Evolutionary conservation across 2,329 filamentous ascomycete genomes (phyloP).

Genomic region (Aspergillus neoniger): DNA sequence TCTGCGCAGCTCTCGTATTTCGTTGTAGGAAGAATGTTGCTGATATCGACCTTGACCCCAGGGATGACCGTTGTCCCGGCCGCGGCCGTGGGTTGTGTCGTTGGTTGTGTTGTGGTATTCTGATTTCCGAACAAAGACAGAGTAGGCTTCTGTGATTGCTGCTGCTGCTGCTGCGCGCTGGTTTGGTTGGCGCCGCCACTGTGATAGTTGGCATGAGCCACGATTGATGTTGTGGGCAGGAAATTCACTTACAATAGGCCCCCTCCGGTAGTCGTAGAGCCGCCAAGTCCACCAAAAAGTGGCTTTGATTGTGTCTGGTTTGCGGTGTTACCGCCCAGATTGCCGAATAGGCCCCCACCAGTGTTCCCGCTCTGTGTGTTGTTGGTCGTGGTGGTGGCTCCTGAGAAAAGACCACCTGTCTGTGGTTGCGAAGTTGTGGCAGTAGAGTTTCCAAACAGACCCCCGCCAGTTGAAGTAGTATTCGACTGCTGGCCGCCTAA

Average conservation of each 20-base stretch:
- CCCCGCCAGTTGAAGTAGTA: slow-evolving; percentile 27
- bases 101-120: slow-evolving; percentile 31
- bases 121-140: slow-evolving; percentile 43
- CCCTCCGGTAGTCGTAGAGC: slow-evolving; percentile 29
- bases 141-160: slow-evolving; percentile 53
- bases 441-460: slow-evolving; percentile 32
- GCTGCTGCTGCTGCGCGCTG: slow-evolving; percentile 39
- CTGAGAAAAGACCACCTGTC: slow-evolving; percentile 28
- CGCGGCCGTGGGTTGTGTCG: slow-evolving; percentile 37
- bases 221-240: background rate
- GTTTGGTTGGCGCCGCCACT: slow-evolving; percentile 28
- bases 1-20: slow-evolving; percentile 89
- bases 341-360: slow-evolving; percentile 38
- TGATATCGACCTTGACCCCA: slow-evolving; percentile 75
- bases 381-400: slow-evolving; percentile 21
- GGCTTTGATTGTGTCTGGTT: slow-evolving; percentile 40
- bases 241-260: slow-evolving; percentile 38
- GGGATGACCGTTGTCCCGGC: slow-evolving; percentile 51
- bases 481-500: slow-evolving; percentile 32
- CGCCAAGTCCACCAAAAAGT: slow-evolving; percentile 35
- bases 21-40: slow-evolving; percentile 79
- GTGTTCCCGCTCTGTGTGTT: slow-evolving; percentile 28
- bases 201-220: slow-evolving; percentile 1
- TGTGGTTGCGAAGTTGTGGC: slow-evolving; percentile 35
- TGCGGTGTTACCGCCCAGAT: slow-evolving; percentile 23